Percentiles rank a stretch among this genome's conserved stretches.
phyloP scores from a whole-genome alignment of 306 rosid genomes.

The Potentilla sterilis region DNA sequence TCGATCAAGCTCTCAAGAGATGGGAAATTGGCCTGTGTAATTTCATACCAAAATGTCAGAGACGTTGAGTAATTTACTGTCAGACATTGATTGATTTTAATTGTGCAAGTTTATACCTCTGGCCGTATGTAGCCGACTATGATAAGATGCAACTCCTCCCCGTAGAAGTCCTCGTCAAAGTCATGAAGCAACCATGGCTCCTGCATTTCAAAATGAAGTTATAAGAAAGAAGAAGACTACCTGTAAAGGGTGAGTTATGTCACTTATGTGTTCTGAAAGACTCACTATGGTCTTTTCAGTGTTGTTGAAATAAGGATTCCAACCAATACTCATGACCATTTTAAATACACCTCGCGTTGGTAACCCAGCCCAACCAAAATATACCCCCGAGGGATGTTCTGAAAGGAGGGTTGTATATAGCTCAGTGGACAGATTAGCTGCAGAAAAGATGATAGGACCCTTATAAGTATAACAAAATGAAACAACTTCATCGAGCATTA shows the following conservation, averaged over 20 bases:
- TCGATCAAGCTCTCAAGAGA: conserved; percentile 68
- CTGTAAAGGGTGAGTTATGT: conserved; percentile 10
- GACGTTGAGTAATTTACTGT: not conserved
- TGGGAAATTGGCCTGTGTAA: conserved; percentile 72
- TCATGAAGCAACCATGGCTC: conserved; percentile 98
- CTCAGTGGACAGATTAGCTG: conserved; percentile 82
- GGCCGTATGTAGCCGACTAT: conserved; percentile 90
- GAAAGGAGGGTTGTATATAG: conserved; percentile 60
- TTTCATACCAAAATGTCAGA: conserved; percentile 27
- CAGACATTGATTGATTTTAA: not conserved
- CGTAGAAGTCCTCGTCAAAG: conserved; percentile 70
- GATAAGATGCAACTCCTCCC: conserved; percentile 74
- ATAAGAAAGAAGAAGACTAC: conserved; percentile 7
- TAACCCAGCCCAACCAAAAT: conserved; percentile 94
- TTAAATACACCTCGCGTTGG: conserved; percentile 64
- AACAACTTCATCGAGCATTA: conserved; percentile 12
- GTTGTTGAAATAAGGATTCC: conserved; percentile 90
- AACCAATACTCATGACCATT: conserved; percentile 95
- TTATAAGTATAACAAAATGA: conserved; percentile 5
- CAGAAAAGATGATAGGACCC: conserved; percentile 22
- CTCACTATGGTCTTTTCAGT: conserved; percentile 86
- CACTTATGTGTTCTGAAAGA: conserved; percentile 11
- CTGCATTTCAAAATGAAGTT: conserved; percentile 35
- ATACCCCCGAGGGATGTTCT: conserved; percentile 83
- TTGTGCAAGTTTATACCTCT: conserved; percentile 49